A percentile compares a stretch with the other conserved stretches of the same genome.
These are phyloP conservation scores for Serpula lacrymans DNA, from an alignment of 768 basidiomycete genomes.

Conservation along the genomic window DNA sequence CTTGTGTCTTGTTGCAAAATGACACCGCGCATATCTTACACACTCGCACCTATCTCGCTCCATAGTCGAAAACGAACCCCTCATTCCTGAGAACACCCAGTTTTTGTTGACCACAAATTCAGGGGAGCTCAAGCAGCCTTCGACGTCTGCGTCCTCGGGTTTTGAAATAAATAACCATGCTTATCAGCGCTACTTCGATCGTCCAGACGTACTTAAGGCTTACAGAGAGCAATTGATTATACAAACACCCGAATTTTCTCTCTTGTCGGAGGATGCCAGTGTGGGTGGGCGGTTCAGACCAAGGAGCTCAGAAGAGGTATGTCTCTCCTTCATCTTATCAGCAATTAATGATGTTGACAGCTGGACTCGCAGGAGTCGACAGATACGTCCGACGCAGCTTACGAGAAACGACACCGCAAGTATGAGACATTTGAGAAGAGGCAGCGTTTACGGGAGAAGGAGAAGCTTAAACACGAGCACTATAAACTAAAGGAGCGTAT, in stretches of 20 bases:
- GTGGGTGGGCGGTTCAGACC: constrained; percentile 72
- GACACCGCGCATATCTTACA: constrained; percentile 5
- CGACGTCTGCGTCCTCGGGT: constrained; percentile 30
- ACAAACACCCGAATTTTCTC: constrained; percentile 70
- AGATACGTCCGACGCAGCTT: constrained; percentile 78
- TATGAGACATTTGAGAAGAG: constrained; percentile 87
- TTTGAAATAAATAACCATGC: constrained; percentile 53
- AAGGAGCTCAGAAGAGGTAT: constrained; percentile 65
- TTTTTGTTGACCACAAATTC: constrained; percentile 78
- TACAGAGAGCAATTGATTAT: constrained; percentile 69
- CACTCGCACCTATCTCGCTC: constrained; percentile 17
- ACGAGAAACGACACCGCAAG: constrained; percentile 80
- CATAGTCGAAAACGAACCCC: constrained; percentile 73
- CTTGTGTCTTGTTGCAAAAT: constrained; percentile 9
- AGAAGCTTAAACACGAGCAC: constrained; percentile 88
- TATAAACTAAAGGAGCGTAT: constrained; percentile 89
- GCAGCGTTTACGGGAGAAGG: constrained; percentile 82
- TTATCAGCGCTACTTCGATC: constrained; percentile 74
- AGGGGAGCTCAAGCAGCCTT: constrained; percentile 41
- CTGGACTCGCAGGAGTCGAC: constrained; percentile 40
- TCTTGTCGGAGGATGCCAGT: constrained; percentile 44
- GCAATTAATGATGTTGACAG: not conserved
- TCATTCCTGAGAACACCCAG: constrained; percentile 61
- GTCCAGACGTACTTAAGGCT: constrained; percentile 69
- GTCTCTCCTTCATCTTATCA: constrained; percentile 23